Conservation (phyloP, 805 yeast species). For the Pachysolen tannophilus region DNA sequence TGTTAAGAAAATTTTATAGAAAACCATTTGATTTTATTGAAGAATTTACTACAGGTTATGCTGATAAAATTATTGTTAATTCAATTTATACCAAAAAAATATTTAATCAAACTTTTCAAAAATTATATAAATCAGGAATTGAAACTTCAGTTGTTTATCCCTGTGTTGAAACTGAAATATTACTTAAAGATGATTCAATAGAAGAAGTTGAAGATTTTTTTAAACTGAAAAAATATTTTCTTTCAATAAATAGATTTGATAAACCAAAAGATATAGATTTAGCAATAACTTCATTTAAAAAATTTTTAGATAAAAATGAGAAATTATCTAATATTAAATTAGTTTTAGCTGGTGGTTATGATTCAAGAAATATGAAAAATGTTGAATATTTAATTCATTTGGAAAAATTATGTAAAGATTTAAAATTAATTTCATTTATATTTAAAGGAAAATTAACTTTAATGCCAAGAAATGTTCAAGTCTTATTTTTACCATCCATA, state of each 20-base stretch:
- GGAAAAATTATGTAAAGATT: conserved; percentile 34
- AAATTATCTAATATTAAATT: conserved; percentile 31
- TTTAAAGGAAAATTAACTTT: conserved; percentile 29
- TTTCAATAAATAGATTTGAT: conserved; percentile 87
- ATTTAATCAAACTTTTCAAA: conserved; percentile 55
- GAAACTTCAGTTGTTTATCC: conserved; percentile 63
- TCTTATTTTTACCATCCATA: conserved; percentile 77
- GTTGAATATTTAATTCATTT: conserved; percentile 62
- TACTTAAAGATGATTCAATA: conserved; percentile 16
- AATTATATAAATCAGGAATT: conserved; percentile 20
- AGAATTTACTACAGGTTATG: conserved; percentile 64
- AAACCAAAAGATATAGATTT: conserved; percentile 73
- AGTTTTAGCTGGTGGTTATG: conserved; percentile 89
- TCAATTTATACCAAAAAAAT: conserved; percentile 73
- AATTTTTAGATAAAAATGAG: conserved; percentile 23
- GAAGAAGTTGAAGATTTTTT: conserved; percentile 28
- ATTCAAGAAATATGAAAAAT: conserved; percentile 66
- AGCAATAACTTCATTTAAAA: conserved; percentile 63
- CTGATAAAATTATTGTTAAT: conserved; percentile 83
- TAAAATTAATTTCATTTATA: conserved; percentile 39
- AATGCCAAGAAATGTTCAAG: conserved; percentile 25
- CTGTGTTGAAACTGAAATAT: conserved; percentile 52
- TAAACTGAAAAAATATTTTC: conserved; percentile 32
- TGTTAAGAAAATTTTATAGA: conserved; percentile 60
- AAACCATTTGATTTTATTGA: conserved; percentile 80